Evolutionary conservation across 1,139 yeast species (phyloP), one percentile per base, ranked within the genome.

Genomic region (Debaryomyces udenii): DNA sequence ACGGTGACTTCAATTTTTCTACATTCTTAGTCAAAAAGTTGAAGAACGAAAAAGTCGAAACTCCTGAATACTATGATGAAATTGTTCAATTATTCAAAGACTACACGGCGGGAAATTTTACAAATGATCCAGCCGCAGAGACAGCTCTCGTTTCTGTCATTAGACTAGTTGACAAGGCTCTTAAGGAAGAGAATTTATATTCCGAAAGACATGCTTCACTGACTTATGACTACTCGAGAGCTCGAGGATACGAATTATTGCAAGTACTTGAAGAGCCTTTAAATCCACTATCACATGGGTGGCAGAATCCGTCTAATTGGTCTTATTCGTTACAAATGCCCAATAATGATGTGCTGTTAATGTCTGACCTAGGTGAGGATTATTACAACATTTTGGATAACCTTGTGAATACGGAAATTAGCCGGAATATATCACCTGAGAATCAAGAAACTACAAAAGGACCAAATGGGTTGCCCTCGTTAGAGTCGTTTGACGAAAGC

Each of bases 241-340:
- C 78, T 0, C 56, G 71, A 20, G 78, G 81, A 0, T 79, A 75
- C 51, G 78, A 78, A 31, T 51, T 80, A 20, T 58, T 81, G 17
- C 50, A 45, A 31, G 24, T 24, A 15, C 30, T 50, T 10, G 37
- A 33, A 14, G 35, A 36, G 9, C 23, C 38, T 18, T 30, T 48
- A 23, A 46, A 45, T 16, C 38, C 38, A 22, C 37, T 35, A 31
- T 9, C 46, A 15, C 29, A 29, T n/a, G 49, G 63, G 3, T 51
- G 63, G 36, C 70, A 69, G 6, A 72, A 76, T 43, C 87, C 89
- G 3, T 51, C 65, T 1, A 62, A 56, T 15, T 80, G 80, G 76
- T 65, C 76, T 23, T 64, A 61, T 28, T 61, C 68, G 3, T 53
- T 74, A 16, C 61, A 64, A 26, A 56, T 76, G 10, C 82, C 85